Evolutionary conservation across 2,329 filamentous ascomycete genomes (phyloP).

Genomic region (Cladorrhinum sp.): DNA sequence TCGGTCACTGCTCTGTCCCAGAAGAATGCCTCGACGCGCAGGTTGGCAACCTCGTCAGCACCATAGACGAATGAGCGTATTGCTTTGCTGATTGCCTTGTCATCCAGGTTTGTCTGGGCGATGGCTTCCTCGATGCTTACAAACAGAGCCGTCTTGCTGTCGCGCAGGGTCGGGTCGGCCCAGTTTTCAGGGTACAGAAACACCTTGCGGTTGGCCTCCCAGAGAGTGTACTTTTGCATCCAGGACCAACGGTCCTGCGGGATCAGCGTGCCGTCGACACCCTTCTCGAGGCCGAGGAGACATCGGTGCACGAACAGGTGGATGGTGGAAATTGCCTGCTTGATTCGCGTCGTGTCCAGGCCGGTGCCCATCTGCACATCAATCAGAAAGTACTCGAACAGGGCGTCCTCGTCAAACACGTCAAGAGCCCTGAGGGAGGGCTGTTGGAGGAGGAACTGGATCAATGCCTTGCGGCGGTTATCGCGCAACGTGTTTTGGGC

Average conservation of each 20-base stretch:
- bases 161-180: constrained; percentile 31
- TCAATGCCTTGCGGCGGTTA: no score
- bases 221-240: constrained; percentile 28
- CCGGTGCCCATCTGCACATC: constrained; percentile 32
- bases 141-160: constrained; percentile 32
- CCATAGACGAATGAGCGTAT: constrained; percentile 21
- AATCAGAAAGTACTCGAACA: constrained; percentile 33
- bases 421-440: no score
- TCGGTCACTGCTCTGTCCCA: no score
- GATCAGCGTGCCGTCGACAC: not conserved
- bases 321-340: constrained; percentile 32
- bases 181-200: constrained; percentile 37
- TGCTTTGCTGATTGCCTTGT: constrained; percentile 4
- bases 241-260: constrained; percentile 27
- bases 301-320: constrained; percentile 34
- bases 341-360: constrained; percentile 31
- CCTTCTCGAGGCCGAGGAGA: constrained; percentile 30
- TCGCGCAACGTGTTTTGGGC: no score
- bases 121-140: constrained; percentile 26
- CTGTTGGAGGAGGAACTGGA: no score
- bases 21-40: no score
- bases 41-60: not conserved
- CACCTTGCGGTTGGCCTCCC: constrained; percentile 33
- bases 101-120: constrained; percentile 24
- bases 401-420: no score